Base-by-base conservation (phyloP, 805 yeast species). In the Nakazawaea sp. region DNA sequence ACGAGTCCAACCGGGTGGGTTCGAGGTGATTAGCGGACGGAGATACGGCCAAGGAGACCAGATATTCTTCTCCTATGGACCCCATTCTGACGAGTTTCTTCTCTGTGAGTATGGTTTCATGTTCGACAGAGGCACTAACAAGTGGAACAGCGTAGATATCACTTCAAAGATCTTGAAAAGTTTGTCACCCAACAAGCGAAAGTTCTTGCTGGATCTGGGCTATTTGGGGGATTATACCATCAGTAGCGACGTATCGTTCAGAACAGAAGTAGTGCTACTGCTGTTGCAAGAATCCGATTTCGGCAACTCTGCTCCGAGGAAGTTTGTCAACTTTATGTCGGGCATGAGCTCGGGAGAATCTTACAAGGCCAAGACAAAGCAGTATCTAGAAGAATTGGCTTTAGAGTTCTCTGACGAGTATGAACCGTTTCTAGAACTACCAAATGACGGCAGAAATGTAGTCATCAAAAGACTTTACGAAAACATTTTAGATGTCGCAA, bases 51-150 rank as follows among this genome's bases (percentile, higher is more conserved):
- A 48, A 35, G 53, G 49, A 4, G 78, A 78, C 12, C 94, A 89
- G 52, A 46, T 90, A 2, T 75, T 64, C 47, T 68, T 90, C 45
- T 74, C 81, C 35, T 90, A 90, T 53, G 97, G 97, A 1, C 78
- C 96, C 1, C 97, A 90, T 55, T 76, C 83, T 8, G 88, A 90
- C 53, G 87, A 78, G 34, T 85, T 85, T 45, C 58, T 90, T 24
- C 61, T 87, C 8, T 77, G 83, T 49, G 97, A 90, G 55, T 90
- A 90, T 52, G 97, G 97, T 1, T 90, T 90, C 62, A 66, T 68
- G 26, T 55, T 83, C 1, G 52, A 54, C 0, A 25, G 43, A 1
- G 42, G 36, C 6, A 50, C 55, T 1, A 86, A 87, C 51, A 58
- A 54, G 16, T 83, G 89, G 87, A 79, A 86, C 47, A 77, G 62